Conservation (phyloP, 345 rosid genomes). For the Nasturtium officinale region DNA sequence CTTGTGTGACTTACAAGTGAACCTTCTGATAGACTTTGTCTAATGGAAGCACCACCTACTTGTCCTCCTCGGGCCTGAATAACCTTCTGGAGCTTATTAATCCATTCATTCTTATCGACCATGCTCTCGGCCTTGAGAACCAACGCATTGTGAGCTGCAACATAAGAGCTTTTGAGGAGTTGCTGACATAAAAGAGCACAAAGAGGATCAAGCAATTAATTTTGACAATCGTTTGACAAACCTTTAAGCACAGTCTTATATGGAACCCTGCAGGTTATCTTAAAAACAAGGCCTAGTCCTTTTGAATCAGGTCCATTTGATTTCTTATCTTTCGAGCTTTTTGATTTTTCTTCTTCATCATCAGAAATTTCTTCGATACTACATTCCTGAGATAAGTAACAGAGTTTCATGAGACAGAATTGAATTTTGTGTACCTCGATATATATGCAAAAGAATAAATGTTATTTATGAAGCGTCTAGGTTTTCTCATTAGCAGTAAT, state of each 20-base stretch:
- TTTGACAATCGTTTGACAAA: conserved; percentile 23
- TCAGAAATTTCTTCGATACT: conserved; percentile 76
- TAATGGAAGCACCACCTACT: conserved; percentile 55
- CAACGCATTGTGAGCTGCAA: conserved; percentile 82
- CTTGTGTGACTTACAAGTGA: conserved; percentile 70
- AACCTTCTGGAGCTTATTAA: conserved; percentile 70
- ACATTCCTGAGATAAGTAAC: conserved; percentile 66
- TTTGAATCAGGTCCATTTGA: conserved; percentile 79
- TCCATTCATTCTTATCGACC: conserved; percentile 89
- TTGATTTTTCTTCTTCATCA: conserved; percentile 72
- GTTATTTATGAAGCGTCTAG: neutral
- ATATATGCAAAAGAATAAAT: neutral
- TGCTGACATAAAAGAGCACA: conserved; percentile 4
- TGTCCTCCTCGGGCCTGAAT: conserved; percentile 72
- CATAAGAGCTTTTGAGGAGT: conserved; percentile 12
- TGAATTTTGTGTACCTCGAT: neutral
- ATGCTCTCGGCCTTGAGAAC: conserved; percentile 84
- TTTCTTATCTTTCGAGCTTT: conserved; percentile 84
- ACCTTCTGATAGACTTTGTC: conserved; percentile 93
- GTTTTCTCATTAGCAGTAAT: conserved; percentile 5
- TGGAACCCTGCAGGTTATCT: conserved; percentile 84
- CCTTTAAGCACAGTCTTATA: conserved; percentile 91
- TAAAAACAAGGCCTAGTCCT: conserved; percentile 71
- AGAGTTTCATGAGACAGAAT: conserved; percentile 7
- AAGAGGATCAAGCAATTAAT: conserved; percentile 12